Conservation (phyloP, 768 basidiomycete genomes). For the Lentinula raphanica region DNA sequence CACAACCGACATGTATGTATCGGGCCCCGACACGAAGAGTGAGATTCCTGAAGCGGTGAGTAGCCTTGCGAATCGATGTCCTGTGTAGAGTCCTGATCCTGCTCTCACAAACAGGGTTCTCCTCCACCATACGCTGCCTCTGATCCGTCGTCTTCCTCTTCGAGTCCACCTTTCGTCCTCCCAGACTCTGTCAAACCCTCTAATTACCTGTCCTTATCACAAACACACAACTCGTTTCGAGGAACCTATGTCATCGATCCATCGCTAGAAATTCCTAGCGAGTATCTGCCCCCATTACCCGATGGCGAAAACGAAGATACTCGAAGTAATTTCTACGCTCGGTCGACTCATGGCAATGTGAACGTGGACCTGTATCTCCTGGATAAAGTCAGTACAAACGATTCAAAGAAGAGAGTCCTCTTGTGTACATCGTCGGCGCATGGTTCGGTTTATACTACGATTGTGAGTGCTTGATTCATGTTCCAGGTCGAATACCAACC, state of each 20-base stretch:
- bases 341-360: slow-evolving; percentile 28
- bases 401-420: slow-evolving; percentile 5
- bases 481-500: too few species aligned
- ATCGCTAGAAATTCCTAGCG: slow-evolving; percentile 29
- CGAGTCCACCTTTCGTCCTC: not conserved
- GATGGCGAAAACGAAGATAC: slow-evolving; percentile 29
- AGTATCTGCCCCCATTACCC: slow-evolving; percentile 33
- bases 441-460: slow-evolving; percentile 19
- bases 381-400: not conserved
- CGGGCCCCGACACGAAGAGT: not conserved
- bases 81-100: not conserved
- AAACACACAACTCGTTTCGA: slow-evolving; percentile 24
- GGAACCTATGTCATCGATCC: slow-evolving; percentile 42
- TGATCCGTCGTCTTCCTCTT: not conserved
- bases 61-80: not conserved
- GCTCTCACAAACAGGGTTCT: not conserved
- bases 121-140: not conserved
- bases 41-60: not conserved
- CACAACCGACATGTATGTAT: not conserved
- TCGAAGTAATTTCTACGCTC: slow-evolving; percentile 33
- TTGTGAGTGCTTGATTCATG: slow-evolving; percentile 23
- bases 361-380: slow-evolving; percentile 36
- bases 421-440: slow-evolving; percentile 20
- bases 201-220: slow-evolving; percentile 28
- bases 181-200: slow-evolving; percentile 19